Base-by-base conservation (phyloP, 148 eudicot genomes). In the Bassia scoparia region DNA sequence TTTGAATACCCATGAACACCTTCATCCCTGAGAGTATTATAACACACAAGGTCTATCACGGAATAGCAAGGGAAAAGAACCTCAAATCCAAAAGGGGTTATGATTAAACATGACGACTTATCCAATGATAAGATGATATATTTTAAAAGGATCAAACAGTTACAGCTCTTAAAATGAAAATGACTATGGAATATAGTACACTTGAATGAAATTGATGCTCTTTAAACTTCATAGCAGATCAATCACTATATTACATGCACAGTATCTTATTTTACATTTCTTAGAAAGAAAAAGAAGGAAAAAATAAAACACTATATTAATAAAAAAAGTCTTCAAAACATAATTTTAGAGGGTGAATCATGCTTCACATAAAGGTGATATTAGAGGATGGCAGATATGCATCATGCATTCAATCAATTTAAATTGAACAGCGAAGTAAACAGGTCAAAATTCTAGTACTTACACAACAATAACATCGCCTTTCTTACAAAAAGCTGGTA, bases 1-100 rank as follows among this genome's bases (percentile, higher is more conserved):
- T 96, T 76, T 96, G 99, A 72, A 95, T 89, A 60, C 96, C 96
- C 99, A 74, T 89, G 96, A 61, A 95, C 99, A 72, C 97, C 99
- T 71, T 96, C 99, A 76, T 96, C 99, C 72, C 99, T 95, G 34
- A 73, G 52, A 59, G 74, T 24, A 50, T 12, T 41, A 46, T 18
- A 63, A 29, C 61, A 64, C 34, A 49, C n/a, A 70, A 60, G 33
- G 15, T 24, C 46, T 9, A 65, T 52, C 35, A 12, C 23, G 10
- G 26, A 23, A 63, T 6, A 41, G 30, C 13, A 24, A 13, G 17
- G n/a, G 21, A 23, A 43, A 24, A 24, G n/a, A 65, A n/a, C n/a
- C n/a, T n/a, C n/a, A n/a, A n/a, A n/a, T n/a, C 13, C 7, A 37
- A 27, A 52, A 29, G 26, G 7, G 24, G 24, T 64, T 26, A 35